Evolutionary conservation across 768 basidiomycete genomes (phyloP).

Genomic region (Rhizopogon sp.): DNA sequence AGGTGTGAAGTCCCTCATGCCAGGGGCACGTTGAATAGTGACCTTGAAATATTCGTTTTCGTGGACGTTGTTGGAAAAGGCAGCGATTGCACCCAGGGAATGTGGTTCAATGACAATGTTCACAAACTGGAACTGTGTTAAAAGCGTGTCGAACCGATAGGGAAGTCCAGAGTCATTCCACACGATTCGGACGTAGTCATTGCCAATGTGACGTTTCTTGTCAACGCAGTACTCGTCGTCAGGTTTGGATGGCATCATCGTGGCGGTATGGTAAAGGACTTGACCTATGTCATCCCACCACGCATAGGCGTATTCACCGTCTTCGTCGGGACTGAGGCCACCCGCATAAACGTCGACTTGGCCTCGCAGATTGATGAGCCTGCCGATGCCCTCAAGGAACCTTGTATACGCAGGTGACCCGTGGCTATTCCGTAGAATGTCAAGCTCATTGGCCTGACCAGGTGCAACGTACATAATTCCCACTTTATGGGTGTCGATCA

Average conservation of each 20-base stretch:
- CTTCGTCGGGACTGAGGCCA: conserved; percentile 83
- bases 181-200: conserved; percentile 92
- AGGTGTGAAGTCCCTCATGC: conserved; percentile 93
- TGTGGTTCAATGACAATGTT: conserved; percentile 97
- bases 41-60: conserved; percentile 97
- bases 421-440: conserved; percentile 85
- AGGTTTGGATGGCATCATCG: conserved; percentile 85
- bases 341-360: conserved; percentile 93
- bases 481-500: conserved; percentile 96
- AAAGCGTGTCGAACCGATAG: conserved; percentile 88
- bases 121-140: conserved; percentile 93
- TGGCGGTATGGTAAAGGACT: conserved; percentile 91
- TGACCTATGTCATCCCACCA: conserved; percentile 99
- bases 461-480: conserved; percentile 95
- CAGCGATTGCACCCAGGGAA: conserved; percentile 77
- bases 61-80: conserved; percentile 77
- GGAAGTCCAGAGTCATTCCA: conserved; percentile 95
- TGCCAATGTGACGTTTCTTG: conserved; percentile 96
- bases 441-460: conserved; percentile 77
- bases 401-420: conserved; percentile 94
- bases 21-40: conserved; percentile 78
- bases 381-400: conserved; percentile 86
- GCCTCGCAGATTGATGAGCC: conserved; percentile 82
- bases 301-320: conserved; percentile 96
- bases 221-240: conserved; percentile 67